Base-by-base conservation (phyloP, 176 grass and related monocot genomes). In the Paspalum notatum region DNA sequence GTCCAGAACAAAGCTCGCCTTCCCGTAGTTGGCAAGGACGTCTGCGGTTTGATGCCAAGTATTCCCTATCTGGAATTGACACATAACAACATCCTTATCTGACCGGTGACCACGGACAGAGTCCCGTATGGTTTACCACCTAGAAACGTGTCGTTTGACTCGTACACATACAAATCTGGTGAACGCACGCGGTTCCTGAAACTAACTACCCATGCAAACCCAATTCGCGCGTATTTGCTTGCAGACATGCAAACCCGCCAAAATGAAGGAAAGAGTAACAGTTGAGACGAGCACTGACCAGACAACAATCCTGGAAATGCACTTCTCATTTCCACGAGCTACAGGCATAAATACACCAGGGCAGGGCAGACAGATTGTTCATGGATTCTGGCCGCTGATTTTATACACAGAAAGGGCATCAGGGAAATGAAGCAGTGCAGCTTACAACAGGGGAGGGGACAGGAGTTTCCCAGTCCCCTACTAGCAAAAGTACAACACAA, bases 361-460 rank as follows among this genome's bases (percentile, higher is more conserved):
- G 7, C 11, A 56, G 41, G 45, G 7, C 1, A 4, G 13, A 9
- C 38, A 44, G 39, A 54, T 48, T 16, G 74, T 18, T 26, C 52
- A 52, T 43, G 54, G 64, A 78, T 61, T 61, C 56, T 48, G 50
- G 38, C 37, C 18, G 17, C 37, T 21, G 77, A 37, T 54, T 20
- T 53, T 77, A 71, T 63, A 74, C 58, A 74, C 60, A 66, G 20
- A 21, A 39, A 21, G n/a, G n/a, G n/a, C n/a, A 66, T 20, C 21
- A 13, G 12, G 26, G 41, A 54, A 61, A 45, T 7, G 43, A 39
- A 39, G 32, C n/a, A 8, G 25, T 47, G 25, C 13, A 79, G 21
- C 80, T 79, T 75, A 75, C 81, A 83, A 66, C 46, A 66, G 43
- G 37, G 21, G 12, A 66, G 43, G 37, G 21, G 12, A 41, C 38